phyloP scores from a whole-genome alignment of 129 eudicot species.

The Scalesia atractyloides region DNA sequence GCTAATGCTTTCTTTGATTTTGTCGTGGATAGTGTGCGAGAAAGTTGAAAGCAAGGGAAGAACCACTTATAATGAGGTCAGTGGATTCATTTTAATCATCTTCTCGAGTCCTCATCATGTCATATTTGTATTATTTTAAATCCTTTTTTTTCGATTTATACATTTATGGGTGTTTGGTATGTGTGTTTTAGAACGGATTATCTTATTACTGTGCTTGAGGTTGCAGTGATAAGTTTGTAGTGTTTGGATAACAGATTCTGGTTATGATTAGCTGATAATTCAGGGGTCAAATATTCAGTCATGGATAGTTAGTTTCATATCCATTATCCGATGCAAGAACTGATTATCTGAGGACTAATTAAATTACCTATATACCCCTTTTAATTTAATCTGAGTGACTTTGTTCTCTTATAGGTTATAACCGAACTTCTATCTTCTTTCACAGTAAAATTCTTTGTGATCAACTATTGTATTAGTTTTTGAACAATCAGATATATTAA shows the following conservation, averaged over 20 bases:
- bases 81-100: conserved; percentile 25
- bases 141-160: background rate
- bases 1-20: conserved; percentile 19
- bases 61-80: conserved; percentile 86
- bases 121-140: background rate
- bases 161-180: background rate
- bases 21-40: conserved; percentile 58
- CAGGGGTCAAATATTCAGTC: background rate
- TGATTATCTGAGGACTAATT: background rate
- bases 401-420: background rate
- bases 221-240: background rate
- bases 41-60: conserved; percentile 90
- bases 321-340: conserved; percentile 15
- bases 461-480: background rate
- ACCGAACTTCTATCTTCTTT: background rate
- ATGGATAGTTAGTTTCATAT: background rate
- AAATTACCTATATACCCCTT: background rate
- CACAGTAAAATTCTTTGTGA: background rate
- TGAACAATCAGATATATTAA: background rate
- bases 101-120: conserved; percentile 21
- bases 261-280: background rate
- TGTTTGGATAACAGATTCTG: background rate
- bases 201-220: conserved; percentile 1
- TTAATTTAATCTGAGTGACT: background rate
- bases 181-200: background rate